Base-by-base conservation (phyloP, 1,284 basidiomycete species). In the Cryptococcus sp. region DNA sequence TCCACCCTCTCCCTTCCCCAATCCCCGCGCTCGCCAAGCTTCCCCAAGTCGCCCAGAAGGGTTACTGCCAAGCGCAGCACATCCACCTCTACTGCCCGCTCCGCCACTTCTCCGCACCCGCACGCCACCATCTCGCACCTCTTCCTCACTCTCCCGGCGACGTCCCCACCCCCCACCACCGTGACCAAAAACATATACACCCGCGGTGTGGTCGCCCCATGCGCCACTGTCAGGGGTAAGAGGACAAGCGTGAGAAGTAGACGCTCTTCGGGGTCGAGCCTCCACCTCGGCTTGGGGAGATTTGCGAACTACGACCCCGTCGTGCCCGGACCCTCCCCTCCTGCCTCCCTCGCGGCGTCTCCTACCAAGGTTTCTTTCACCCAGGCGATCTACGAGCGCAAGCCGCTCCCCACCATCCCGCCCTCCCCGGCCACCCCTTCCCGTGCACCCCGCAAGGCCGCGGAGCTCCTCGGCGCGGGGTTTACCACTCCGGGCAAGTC, bases 371-470 rank as follows among this genome's bases (percentile, higher is more conserved):
- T 57, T 4, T 33, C 40, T 35, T 59, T 50, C 43, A 35, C 39
- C 8, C 35, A 28, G 33, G 16, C 16, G 21, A 56, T 15, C 15
- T 40, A 42, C 20, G n/a, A 48, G 36, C 46, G 33, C 23, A 37
- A 35, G 38, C 48, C 36, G n/a, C 40, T 35, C 18, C 55, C 24
- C n/a, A 11, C 58, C 21, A 23, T 55, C 45, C 58, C 65, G 33
- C 46, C 55, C 21, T 59, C 60, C 4, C 67, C 65, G 16, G 36
- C 70, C 36, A 70, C 66, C 11, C 68, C 65, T n/a, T 63, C 63
- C 28, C 55, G 65, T 8, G 70, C 70, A 16, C 71, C 71, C 9
- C 43, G 57, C 18, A 73, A 71, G 56, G 71, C 71, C 1, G 65
- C 65, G 16, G 52, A 57, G 21, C 42, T 73, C 13, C 63, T 73